A percentile compares a stretch with the other conserved stretches of the same genome.
These are phyloP conservation scores for Acanthamoeba royreba DNA, from an alignment of 208 protist genomes.

Conservation along the genomic window DNA sequence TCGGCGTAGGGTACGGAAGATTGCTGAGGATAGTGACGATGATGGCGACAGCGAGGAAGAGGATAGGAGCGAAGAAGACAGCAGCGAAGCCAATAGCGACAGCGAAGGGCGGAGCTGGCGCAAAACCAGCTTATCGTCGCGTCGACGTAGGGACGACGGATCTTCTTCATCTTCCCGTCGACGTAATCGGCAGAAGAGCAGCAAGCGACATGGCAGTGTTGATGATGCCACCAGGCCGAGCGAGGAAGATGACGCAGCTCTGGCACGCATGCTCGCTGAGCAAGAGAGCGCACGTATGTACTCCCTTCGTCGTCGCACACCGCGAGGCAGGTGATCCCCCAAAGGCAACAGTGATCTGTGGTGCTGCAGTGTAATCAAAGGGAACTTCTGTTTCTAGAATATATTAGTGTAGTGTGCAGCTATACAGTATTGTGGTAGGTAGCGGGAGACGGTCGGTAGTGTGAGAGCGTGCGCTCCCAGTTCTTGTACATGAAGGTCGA, in stretches of 20 bases:
- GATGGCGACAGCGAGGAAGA: background rate
- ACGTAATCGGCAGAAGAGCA: background rate
- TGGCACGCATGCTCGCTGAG: background rate
- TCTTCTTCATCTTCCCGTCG: no score
- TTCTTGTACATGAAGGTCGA: background rate
- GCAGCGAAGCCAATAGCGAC: background rate
- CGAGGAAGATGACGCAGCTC: background rate
- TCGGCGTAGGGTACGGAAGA: background rate
- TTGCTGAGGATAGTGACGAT: background rate
- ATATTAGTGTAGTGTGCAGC: no score
- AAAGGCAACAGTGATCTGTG: no score
- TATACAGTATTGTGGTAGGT: constrained; percentile 33
- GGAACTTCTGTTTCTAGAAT: no score
- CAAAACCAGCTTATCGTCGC: background rate
- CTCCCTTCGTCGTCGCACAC: background rate
- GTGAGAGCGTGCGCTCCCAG: background rate
- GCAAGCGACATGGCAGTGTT: background rate
- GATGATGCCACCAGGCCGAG: background rate
- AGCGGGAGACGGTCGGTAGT: background rate
- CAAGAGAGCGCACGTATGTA: background rate
- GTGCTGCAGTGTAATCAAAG: background rate
- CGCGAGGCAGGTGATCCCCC: background rate
- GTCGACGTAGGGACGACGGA: background rate
- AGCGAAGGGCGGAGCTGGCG: background rate
- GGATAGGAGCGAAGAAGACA: background rate